A percentile compares a stretch with the other conserved stretches of the same genome.
phyloP scores from a whole-genome alignment of 495 filamentous ascomycete species.

The Daldinia childiae region DNA sequence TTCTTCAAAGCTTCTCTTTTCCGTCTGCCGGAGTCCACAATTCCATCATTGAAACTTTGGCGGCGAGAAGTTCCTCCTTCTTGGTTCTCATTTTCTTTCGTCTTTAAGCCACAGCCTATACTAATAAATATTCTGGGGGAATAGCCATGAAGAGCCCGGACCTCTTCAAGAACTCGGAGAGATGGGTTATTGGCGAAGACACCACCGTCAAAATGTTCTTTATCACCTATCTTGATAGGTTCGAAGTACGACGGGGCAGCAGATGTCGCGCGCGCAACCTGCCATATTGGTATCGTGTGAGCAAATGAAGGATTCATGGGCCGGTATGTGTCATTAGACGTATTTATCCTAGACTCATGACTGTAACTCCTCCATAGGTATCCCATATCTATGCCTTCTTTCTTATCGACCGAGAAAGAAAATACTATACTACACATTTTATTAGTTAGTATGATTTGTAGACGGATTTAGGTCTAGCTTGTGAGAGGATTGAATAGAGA shows the following conservation, averaged over 20 bases:
- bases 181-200: not conserved
- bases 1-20: not conserved
- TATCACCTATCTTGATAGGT: not conserved
- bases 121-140: not conserved
- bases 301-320: not conserved
- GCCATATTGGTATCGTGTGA: not conserved
- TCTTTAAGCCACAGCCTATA: not conserved
- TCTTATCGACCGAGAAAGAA: not conserved
- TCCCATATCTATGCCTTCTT: not conserved
- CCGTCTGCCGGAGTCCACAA: not conserved
- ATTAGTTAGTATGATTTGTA: not conserved
- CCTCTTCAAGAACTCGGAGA: not conserved
- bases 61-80: not conserved
- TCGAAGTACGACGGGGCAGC: not conserved
- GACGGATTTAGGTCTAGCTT: not conserved
- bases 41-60: not conserved
- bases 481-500: not conserved
- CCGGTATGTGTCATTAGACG: not conserved
- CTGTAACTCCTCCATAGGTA: not conserved
- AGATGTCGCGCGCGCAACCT: not conserved
- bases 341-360: not conserved
- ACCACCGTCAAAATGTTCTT: not conserved
- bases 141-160: not conserved
- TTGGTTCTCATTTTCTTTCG: not conserved
- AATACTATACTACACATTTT: not conserved